Conservation (phyloP, 306 rosid genomes). For the Datisca glomerata region DNA sequence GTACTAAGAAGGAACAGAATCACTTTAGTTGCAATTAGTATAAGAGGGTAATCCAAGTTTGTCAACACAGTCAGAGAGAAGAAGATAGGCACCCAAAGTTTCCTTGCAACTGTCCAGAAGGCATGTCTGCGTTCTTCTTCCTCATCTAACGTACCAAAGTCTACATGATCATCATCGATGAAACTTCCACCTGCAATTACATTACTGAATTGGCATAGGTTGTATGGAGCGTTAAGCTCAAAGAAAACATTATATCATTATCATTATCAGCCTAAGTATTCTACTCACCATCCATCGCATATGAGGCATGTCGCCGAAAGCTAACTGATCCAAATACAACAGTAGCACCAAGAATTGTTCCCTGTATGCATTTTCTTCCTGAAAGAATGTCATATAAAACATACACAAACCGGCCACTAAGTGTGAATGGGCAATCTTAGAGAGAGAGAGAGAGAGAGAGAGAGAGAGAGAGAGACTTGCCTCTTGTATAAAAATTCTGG, state of each 20-base stretch:
- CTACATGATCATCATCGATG: constrained; percentile 18
- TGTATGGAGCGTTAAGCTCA: not conserved
- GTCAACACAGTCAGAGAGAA: constrained; percentile 40
- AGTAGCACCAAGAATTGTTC: constrained; percentile 38
- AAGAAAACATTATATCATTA: not conserved
- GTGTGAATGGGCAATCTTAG: no score
- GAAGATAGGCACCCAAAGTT: constrained; percentile 51
- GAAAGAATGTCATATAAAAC: constrained; percentile 15
- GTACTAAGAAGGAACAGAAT: constrained; percentile 56
- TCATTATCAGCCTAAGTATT: not conserved
- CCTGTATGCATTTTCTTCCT: constrained; percentile 29
- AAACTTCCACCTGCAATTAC: constrained; percentile 39
- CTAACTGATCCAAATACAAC: constrained; percentile 29
- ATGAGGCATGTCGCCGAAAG: constrained; percentile 21
- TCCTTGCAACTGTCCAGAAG: constrained; percentile 37
- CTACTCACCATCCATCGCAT: constrained; percentile 66
- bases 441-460: not conserved
- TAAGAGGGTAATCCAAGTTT: constrained; percentile 36
- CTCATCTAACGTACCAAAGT: constrained; percentile 22
- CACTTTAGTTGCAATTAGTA: constrained; percentile 23
- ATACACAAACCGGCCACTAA: no score
- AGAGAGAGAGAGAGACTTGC: no score
- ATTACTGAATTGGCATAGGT: constrained; percentile 2
- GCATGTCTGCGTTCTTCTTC: constrained; percentile 19
- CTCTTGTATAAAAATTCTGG: no score